Percentiles rank a stretch among this genome's conserved stretches.
Conservation (phyloP, 192 early-diverging fungal genomes). For the Backusella tuberculispora region DNA sequence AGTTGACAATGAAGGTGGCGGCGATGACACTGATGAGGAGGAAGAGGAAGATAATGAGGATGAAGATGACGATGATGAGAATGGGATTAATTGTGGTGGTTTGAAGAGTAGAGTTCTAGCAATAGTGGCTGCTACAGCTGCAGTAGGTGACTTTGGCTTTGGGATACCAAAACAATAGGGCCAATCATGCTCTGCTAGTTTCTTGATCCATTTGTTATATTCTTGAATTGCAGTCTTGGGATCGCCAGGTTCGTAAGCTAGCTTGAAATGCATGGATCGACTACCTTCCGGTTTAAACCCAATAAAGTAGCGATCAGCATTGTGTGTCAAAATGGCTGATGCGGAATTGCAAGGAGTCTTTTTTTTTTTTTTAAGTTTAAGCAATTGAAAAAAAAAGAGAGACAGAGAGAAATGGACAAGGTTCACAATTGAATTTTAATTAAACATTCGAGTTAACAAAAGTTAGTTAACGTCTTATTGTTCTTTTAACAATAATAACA, state of each 20-base stretch:
- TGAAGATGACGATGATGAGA: neutral
- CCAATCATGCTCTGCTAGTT: conserved; percentile 78
- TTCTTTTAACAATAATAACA: conserved; percentile 29
- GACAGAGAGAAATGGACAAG: conserved; percentile 1
- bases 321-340: conserved; percentile 75
- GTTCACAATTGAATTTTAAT: conserved; percentile 78
- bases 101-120: neutral
- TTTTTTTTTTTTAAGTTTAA: neutral
- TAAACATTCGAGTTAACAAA: conserved; percentile 73
- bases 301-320: conserved; percentile 76
- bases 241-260: conserved; percentile 81
- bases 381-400: conserved; percentile 12
- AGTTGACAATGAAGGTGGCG: neutral
- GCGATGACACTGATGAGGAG: neutral
- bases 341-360: conserved; percentile 82
- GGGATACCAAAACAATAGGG: conserved; percentile 79
- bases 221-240: conserved; percentile 70
- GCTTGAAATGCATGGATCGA: conserved; percentile 71
- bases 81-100: neutral
- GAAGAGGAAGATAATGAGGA: neutral
- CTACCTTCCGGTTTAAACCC: conserved; percentile 71
- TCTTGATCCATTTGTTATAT: conserved; percentile 77
- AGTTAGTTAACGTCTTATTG: conserved; percentile 52
- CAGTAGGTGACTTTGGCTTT: conserved; percentile 29
- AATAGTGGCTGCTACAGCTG: neutral